Percentiles rank a stretch among this genome's conserved stretches.
These are phyloP conservation scores for Vanrija humicola DNA, from an alignment of 1,284 basidiomycete genomes.

Conservation along the genomic window DNA sequence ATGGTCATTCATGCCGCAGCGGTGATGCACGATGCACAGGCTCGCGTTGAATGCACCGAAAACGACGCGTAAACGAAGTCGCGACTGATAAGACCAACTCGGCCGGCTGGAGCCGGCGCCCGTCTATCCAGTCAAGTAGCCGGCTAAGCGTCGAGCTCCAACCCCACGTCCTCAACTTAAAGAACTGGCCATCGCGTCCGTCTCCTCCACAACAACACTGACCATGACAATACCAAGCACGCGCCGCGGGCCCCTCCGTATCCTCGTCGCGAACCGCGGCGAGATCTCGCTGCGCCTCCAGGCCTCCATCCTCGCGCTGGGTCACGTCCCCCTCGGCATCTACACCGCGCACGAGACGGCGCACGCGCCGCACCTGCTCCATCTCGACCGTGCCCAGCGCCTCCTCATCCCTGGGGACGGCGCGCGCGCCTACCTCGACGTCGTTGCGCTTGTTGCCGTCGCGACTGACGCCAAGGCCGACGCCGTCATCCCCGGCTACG, in stretches of 20 bases:
- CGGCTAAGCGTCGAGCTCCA: no score
- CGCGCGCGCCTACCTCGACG: conserved; percentile 15
- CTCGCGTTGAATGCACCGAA: no score
- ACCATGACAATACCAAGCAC: no score
- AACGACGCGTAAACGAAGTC: no score
- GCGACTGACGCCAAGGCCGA: conserved; percentile 10
- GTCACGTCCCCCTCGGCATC: conserved; percentile 13
- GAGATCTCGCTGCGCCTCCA: conserved; percentile 19
- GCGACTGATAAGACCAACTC: no score
- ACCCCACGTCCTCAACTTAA: no score
- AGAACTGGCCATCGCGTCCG: no score
- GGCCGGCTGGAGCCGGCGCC: no score
- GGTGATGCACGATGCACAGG: no score
- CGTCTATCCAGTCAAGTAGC: no score
- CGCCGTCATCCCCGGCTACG: conserved; percentile 59
- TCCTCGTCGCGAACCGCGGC: conserved; percentile 17
- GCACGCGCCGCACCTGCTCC: conserved; percentile 13
- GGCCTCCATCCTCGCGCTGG: conserved; percentile 11
- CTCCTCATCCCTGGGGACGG: conserved; percentile 14
- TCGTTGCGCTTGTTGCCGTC: conserved; percentile 3
- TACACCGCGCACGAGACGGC: conserved; percentile 8
- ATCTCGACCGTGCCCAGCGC: conserved; percentile 2
- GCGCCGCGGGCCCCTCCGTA: conserved; percentile 8
- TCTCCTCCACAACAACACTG: no score
- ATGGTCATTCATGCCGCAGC: no score